Base-by-base conservation (phyloP, 2,329 filamentous ascomycete genomes). In the Davidsoniella australis region DNA sequence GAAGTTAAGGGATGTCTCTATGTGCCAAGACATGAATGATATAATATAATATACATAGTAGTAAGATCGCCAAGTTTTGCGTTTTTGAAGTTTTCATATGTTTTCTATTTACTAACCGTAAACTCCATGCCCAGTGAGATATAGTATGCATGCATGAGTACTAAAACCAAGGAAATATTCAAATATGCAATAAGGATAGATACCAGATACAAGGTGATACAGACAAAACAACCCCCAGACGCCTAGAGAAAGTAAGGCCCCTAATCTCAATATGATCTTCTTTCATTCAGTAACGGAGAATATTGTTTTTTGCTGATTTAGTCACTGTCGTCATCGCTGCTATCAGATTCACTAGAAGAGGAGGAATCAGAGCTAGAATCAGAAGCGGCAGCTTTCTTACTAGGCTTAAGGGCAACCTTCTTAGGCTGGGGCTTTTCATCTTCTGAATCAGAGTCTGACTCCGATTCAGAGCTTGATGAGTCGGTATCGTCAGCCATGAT, bases 361-460 rank as follows among this genome's bases (percentile, higher is more conserved):
- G 29, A 10, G 12, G 29, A 33, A 33, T 33, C 29, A 2, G 29
- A 33, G 29, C 29, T 33, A 2, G 29, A 33, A 33, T 33, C 29
- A 33, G 29, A 9, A 33, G 29, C 29, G 12, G 2, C 29, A 12
- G 29, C 8, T 12, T 33, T 33, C 29, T 33, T 33, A 5, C 29
- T 33, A 9, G 29, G 29, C 12, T 33, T 10, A 4, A 9, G 12
- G 12, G 29, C 29, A 33, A 12, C 2, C 8, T 9, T 33, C 4
- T 33, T 9, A 33, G 29, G 29, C 29, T 33, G 29, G 12, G 29
- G 8, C 29, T 33, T 33, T 33, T 33, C 29, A 2, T 33, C 8
- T 7, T 50, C 52, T 26, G 61, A 60, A 29, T 64, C 61, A n/a
- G 62, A 62, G 45, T 61, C 61, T 1, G 60, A 56, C 6, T 63